Conservation (phyloP, 345 rosid genomes). For the Balakata baccata region DNA sequence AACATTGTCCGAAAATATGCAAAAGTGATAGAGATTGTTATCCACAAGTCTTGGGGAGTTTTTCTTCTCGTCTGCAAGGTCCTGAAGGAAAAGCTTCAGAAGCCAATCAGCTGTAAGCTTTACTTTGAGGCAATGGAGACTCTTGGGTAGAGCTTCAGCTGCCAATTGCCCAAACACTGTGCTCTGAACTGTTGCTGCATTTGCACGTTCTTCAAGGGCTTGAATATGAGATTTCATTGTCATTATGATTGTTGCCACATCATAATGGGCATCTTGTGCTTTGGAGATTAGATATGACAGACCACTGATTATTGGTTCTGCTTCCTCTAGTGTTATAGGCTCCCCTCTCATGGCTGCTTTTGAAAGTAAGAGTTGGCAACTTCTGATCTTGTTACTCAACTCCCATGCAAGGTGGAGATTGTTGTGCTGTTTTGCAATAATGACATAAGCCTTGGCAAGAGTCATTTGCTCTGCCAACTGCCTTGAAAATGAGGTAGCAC, state of each 20-base stretch:
- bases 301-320: slow-evolving; percentile 64
- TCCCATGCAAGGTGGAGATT: slow-evolving; percentile 94
- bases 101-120: slow-evolving; percentile 78
- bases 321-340: slow-evolving; percentile 67
- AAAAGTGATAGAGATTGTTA: slow-evolving; percentile 91
- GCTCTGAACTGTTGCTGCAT: slow-evolving; percentile 83
- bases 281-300: slow-evolving; percentile 70
- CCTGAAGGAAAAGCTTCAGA: slow-evolving; percentile 45
- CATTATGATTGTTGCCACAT: slow-evolving; percentile 82
- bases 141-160: slow-evolving; percentile 84
- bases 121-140: slow-evolving; percentile 67
- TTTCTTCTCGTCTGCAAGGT: slow-evolving; percentile 54
- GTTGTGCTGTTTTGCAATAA: slow-evolving; percentile 91
- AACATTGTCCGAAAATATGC: slow-evolving; percentile 85
- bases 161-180: slow-evolving; percentile 70
- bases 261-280: slow-evolving; percentile 92
- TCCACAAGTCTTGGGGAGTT: slow-evolving; percentile 81
- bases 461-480: slow-evolving; percentile 90
- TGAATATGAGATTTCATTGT: slow-evolving; percentile 95
- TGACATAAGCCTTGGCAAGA: slow-evolving; percentile 92
- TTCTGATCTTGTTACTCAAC: slow-evolving; percentile 76
- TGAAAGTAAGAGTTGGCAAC: slow-evolving; percentile 87
- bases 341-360: slow-evolving; percentile 83
- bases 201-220: slow-evolving; percentile 93
- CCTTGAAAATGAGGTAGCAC: slow-evolving; percentile 73